These are phyloP conservation scores for Mycosphaerella sp. DNA, from an alignment of 2,329 filamentous ascomycete genomes.

Conservation along the genomic window DNA sequence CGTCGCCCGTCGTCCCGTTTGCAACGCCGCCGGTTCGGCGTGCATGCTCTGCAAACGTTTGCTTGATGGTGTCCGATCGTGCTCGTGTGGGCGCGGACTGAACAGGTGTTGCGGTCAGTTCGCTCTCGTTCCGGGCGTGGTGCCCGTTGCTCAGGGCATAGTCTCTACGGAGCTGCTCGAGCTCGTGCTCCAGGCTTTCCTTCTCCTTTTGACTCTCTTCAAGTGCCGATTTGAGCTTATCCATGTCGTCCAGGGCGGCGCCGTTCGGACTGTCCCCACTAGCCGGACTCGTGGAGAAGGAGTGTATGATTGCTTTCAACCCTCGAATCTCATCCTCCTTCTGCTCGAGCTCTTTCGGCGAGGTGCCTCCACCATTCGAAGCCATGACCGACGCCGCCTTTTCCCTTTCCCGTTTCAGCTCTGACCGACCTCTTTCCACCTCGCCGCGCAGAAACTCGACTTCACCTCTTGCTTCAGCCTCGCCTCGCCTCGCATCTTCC, in stretches of 20 bases:
- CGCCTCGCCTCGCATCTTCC: slow-evolving; percentile 86
- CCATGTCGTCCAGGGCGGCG: slow-evolving; percentile 39
- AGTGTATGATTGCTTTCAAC: slow-evolving; percentile 96
- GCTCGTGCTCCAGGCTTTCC: slow-evolving; percentile 76
- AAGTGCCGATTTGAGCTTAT: slow-evolving; percentile 52
- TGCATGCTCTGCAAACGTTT: slow-evolving; percentile 58
- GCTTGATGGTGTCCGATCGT: slow-evolving; percentile 54
- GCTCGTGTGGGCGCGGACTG: slow-evolving; percentile 20
- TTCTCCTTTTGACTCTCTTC: slow-evolving; percentile 76
- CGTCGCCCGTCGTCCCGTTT: slow-evolving; percentile 1
- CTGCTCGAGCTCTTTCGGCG: slow-evolving; percentile 73
- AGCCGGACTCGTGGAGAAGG: slow-evolving; percentile 67
- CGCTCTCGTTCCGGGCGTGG: slow-evolving; percentile 36
- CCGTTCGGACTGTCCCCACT: slow-evolving; percentile 27
- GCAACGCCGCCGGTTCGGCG: slow-evolving; percentile 27
- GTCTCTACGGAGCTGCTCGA: slow-evolving; percentile 55
- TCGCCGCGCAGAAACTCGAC: slow-evolving; percentile 94
- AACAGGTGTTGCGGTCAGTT: slow-evolving; percentile 25
- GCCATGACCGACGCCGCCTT: slow-evolving; percentile 58
- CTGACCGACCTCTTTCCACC: slow-evolving; percentile 82
- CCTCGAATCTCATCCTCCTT: slow-evolving; percentile 97
- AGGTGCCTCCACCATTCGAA: slow-evolving; percentile 32
- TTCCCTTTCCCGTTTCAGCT: slow-evolving; percentile 81
- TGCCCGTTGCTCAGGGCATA: slow-evolving; percentile 43
- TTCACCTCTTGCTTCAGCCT: slow-evolving; percentile 91